A percentile compares a stretch with the other conserved stretches of the same genome.
Conservation (phyloP, 176 grass and related monocot species). For the Oryza coarctata region DNA sequence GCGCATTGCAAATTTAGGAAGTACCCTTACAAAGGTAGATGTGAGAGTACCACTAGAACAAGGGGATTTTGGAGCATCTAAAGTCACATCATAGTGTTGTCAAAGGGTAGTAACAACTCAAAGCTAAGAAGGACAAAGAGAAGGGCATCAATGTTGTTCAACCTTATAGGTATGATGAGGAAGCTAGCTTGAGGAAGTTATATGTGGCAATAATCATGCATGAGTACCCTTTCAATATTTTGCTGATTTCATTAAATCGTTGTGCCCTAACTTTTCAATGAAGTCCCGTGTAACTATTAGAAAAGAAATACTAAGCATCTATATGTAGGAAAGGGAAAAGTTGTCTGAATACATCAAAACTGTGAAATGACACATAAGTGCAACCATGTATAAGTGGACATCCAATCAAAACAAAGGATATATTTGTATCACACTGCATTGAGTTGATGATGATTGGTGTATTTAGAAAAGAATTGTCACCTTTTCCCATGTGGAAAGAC, state of each 20-base stretch:
- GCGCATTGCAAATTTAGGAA: neutral
- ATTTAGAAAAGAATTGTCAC: no score
- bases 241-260: neutral
- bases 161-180: neutral
- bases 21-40: neutral
- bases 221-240: neutral
- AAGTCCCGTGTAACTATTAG: neutral
- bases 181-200: neutral
- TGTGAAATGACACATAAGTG: neutral
- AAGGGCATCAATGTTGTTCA: neutral
- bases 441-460: no score
- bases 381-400: neutral
- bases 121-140: neutral
- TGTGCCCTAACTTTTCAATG: neutral
- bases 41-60: neutral
- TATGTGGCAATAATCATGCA: neutral
- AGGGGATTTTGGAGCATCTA: neutral
- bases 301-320: neutral
- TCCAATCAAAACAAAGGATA: neutral
- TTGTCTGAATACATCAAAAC: neutral
- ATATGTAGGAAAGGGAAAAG: neutral
- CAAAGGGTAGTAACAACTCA: neutral
- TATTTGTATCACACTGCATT: no score
- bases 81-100: neutral
- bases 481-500: no score